Evolutionary conservation across 164 flowering plant genomes (phyloP), one percentile per base, ranked within the genome.

Genomic region (Magnolia changhungtana): DNA sequence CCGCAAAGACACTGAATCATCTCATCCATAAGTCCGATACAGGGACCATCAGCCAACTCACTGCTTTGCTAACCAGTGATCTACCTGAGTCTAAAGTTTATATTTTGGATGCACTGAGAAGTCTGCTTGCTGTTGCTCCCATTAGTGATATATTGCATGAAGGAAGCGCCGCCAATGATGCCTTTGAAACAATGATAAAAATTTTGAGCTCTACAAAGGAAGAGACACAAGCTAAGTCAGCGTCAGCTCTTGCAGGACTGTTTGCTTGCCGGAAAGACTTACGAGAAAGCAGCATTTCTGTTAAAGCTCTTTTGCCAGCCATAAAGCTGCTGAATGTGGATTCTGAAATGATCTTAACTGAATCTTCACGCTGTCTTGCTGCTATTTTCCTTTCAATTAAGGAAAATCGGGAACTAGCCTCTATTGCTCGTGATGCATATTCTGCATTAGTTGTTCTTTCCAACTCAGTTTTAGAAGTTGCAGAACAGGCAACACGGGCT

Each of bases 131-230:
- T 70, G 94, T 92, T 83, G 98, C 86, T 45, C 88, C 96, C 55
- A 75, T 93, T 31, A 83, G 59, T 79, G 99, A 96, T 78, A 85
- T 94, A 75, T 67, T 92, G 74, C 92, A 90, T 76, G 97, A 92
- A 79, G 99, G 98, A 19, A 90, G 92, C 88, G 98, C 99, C 78
- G 89, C 98, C 49, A 96, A 91, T 85, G 98, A 96, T 89, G 97
- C 98, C 66, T 82, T 94, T 76, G 98, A 94, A 82, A 94, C 98
- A n/a, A 92, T 96, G 91, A 88, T 96, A 64, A 92, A 85, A 73
- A 75, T 94, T 75, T 83, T 96, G 86, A 88, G 89, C 81, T 91
- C 96, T n/a, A 78, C 87, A 58, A 90, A 82, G 74, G 98, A 92
- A 78, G 99, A 96, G 76, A 94, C 99, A 77, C 99, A 90, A 83